Evolutionary conservation across 176 grass and related monocot genomes (phyloP).

Genomic region (Oryza glumipatula): DNA sequence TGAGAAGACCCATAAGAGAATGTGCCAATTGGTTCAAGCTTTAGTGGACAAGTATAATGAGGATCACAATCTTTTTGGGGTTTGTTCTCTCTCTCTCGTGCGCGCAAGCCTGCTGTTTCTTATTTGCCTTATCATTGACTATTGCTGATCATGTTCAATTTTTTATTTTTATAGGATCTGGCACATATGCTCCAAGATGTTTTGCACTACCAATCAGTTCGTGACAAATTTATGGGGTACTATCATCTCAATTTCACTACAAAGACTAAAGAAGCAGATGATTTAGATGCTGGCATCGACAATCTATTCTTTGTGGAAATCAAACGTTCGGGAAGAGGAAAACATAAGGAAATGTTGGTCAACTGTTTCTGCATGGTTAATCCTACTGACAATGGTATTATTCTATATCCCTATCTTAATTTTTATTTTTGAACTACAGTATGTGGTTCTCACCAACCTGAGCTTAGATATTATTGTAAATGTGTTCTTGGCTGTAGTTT

Average conservation of each 20-base stretch:
- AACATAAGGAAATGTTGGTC: not conserved
- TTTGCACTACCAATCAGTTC: not conserved
- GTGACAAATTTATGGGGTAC: not conserved
- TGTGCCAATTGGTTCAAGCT: not conserved
- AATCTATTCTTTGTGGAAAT: constrained; percentile 37
- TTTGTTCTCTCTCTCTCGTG: not conserved
- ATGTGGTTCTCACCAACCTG: no score
- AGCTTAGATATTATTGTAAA: not conserved
- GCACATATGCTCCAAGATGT: constrained; percentile 33
- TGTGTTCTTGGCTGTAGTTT: not conserved
- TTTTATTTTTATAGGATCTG: constrained; percentile 31
- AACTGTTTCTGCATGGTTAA: constrained; percentile 23
- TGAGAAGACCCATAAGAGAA: not conserved
- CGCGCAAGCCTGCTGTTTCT: no score
- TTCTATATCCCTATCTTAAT: not conserved
- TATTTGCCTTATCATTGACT: no score
- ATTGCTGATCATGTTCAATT: not conserved
- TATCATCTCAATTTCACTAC: constrained; percentile 25
- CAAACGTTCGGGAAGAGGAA: not conserved
- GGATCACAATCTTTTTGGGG: constrained; percentile 23
- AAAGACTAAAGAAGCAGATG: constrained; percentile 26
- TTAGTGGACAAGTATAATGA: constrained; percentile 35
- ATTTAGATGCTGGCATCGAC: not conserved
- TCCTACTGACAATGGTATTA: not conserved
- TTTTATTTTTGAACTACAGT: not conserved